Evolutionary conservation across 345 rosid genomes (phyloP), one percentile per base, ranked within the genome.

Genomic region (Gossypium herbaceum): DNA sequence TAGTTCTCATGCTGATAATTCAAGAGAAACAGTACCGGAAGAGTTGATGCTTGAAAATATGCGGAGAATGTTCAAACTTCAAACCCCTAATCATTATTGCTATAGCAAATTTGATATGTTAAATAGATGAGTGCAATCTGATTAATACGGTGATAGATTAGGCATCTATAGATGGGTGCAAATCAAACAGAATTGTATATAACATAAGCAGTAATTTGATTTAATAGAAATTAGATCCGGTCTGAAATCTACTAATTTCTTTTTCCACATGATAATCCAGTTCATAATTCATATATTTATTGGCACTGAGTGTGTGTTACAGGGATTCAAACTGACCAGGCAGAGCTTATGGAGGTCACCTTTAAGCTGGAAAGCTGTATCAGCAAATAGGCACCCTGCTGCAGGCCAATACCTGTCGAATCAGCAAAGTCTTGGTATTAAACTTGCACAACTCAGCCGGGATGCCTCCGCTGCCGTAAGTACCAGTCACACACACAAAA

Each of bases 381-480:
- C 88, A 44, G 84, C 88, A 9, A 87, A 76, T 63, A 81, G 85
- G 78, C 84, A 82, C 73, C 82, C 86, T 48, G 74, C 81, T 47
- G 76, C 81, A 50, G 85, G 83, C 55, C 83, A 77, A 73, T 85
- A 84, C 81, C 81, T 87, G 90, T 87, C 91, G 76, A 89, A 84
- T 63, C 91, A 89, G 41, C 88, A 84, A 58, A 89, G 90, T 78
- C 87, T 89, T 63, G 93, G 93, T 68, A 58, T 87, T 52, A 85
- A 83, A 77, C 90, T 89, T 60, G 91, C 93, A 3, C 89, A 83
- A 78, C 93, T 89, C 47, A 73, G 91, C 59, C 83, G 86, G 68
- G 88, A 89, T 81, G 93, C 91, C 63, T 89, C 93, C 82, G 93
- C 88, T 73, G 93, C 91, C 57, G 88, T 89, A 76, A 89, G 88